Base-by-base conservation (phyloP, 108 stramenopile genomes). In the Discostella pseudostelligera region DNA sequence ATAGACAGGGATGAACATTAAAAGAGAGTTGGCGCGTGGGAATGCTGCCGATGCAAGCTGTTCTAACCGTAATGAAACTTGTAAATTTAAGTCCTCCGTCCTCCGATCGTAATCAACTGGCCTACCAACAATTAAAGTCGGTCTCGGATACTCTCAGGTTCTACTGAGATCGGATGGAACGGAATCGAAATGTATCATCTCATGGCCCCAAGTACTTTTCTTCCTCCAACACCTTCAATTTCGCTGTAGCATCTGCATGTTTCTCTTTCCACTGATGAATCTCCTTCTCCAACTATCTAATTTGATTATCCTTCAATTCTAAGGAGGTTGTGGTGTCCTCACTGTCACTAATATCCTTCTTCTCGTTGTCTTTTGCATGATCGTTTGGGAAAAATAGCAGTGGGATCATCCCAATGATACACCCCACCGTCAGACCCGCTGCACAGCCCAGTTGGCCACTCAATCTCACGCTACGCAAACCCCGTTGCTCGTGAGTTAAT, bases 371-470 rank as follows among this genome's bases (percentile, higher is more conserved):
- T 37, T 44, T 64, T 20, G 57, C 25, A 42, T 39, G 14, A 63
- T 80, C 84, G 9, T 50, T 24, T 8, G 63, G 50, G 54, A 87
- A 70, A 55, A 96, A 91, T 19, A 96, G 59, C 12, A 99, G 77
- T 4, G 97, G 96, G 56, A 92, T 83, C 98, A 99, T 99, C 9
- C 98, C 98, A 58, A 99, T 70, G 11, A 99, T 64, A 65, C 98
- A 99, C 8, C 98, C 98, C 12, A 97, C 46, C 0, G 88, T 84
- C 54, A 99, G 78, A 2, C 98, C 98, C 3, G 95, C 55, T 8
- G 82, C 88, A 48, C 85, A 87, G 0, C 97, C 98, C 16, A 87
- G 59, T 56, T 92, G 85, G 9, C 76, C 79, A 28, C 88, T 80
- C 44, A 78, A 81, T 44, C 91, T 72, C 21, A 89, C 94, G 26